A percentile compares a stretch with the other conserved stretches of the same genome.
Evolutionary conservation across 2,329 filamentous ascomycete species (phyloP).

Genomic region (Xylaria sp.): DNA sequence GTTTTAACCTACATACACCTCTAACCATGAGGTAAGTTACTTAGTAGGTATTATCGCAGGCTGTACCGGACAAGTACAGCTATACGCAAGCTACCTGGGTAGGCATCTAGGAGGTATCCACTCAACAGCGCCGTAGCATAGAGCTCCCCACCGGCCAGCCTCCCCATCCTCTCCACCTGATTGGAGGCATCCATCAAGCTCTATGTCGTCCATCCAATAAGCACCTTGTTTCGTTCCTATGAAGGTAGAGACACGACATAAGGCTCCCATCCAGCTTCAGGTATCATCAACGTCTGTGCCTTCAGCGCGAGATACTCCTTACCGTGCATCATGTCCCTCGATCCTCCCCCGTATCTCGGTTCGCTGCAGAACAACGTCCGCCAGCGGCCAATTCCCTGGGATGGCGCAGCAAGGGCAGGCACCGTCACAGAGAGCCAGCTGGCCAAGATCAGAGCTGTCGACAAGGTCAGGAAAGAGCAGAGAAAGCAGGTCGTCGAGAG

Average conservation of each 20-base stretch:
- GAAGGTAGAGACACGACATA: constrained; percentile 4
- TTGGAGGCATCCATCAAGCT: constrained; percentile 27
- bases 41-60: too few species aligned
- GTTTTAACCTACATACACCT: too few species aligned
- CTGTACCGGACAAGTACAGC: too few species aligned
- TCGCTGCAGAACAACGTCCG: constrained; percentile 98
- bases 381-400: constrained; percentile 95
- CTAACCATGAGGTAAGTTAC: too few species aligned
- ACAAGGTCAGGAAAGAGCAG: constrained; percentile 94
- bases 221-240: constrained; percentile 14
- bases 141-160: background rate
- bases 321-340: constrained; percentile 77
- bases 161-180: constrained; percentile 31
- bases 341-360: constrained; percentile 85
- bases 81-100: too few species aligned
- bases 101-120: background rate
- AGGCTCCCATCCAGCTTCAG: constrained; percentile 14
- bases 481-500: constrained; percentile 83
- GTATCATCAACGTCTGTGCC: background rate
- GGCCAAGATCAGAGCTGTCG: constrained; percentile 94
- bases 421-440: constrained; percentile 95
- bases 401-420: constrained; percentile 91
- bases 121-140: too few species aligned
- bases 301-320: constrained; percentile 3
- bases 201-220: constrained; percentile 28